These are phyloP conservation scores for Davidsoniella neocaledoniae DNA, from an alignment of 2,329 filamentous ascomycete genomes.

Conservation along the genomic window DNA sequence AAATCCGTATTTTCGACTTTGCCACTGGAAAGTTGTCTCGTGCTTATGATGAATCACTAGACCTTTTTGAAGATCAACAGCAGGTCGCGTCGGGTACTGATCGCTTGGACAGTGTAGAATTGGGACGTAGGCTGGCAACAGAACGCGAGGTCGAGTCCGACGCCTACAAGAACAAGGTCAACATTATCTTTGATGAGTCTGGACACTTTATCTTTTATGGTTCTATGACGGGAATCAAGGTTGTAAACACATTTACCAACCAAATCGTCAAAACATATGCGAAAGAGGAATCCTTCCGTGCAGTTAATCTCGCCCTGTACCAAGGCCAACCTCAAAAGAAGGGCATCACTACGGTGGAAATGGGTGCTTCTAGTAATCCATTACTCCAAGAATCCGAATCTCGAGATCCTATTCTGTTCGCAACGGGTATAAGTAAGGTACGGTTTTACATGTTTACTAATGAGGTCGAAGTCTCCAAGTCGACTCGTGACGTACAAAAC, in stretches of 20 bases:
- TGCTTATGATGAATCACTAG: slow-evolving; percentile 87
- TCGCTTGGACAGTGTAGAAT: slow-evolving; percentile 78
- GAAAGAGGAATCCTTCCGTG: slow-evolving; percentile 72
- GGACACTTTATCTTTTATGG: slow-evolving; percentile 91
- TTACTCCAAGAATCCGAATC: slow-evolving; percentile 82
- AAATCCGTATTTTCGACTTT: slow-evolving; percentile 89
- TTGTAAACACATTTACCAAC: slow-evolving; percentile 91
- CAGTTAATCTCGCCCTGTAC: slow-evolving; percentile 71
- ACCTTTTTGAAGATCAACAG: slow-evolving; percentile 85
- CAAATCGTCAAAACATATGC: slow-evolving; percentile 80
- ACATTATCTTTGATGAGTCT: slow-evolving; percentile 90
- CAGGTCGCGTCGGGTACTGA: slow-evolving; percentile 72
- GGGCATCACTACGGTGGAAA: slow-evolving; percentile 79
- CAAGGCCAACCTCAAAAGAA: slow-evolving; percentile 94
- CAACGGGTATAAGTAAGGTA: slow-evolving; percentile 69
- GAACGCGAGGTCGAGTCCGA: slow-evolving; percentile 73
- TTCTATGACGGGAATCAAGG: slow-evolving; percentile 80
- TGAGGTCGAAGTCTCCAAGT: slow-evolving; percentile 66
- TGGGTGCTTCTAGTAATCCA: slow-evolving; percentile 91
- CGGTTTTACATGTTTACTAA: slow-evolving; percentile 99
- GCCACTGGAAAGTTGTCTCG: slow-evolving; percentile 71
- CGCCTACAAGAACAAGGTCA: slow-evolving; percentile 50
- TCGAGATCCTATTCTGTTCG: slow-evolving; percentile 74
- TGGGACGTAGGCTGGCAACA: slow-evolving; percentile 69
- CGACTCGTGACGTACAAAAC: slow-evolving; percentile 80